Conservation (phyloP, 805 yeast genomes). For the Alloascoidea africana region DNA sequence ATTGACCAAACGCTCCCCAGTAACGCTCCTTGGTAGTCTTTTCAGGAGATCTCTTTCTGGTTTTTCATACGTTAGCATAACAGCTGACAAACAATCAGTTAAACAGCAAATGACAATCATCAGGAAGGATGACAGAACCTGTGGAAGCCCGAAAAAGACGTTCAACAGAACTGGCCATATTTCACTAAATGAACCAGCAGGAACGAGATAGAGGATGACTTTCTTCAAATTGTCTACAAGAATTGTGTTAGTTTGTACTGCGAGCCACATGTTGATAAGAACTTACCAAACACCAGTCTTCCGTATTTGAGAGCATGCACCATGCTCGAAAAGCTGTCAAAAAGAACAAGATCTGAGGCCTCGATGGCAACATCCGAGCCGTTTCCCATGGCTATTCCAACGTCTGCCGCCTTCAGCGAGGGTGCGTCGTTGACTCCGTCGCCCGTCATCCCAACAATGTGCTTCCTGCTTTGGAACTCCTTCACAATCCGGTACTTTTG, state of each 20-base stretch:
- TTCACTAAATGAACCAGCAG: slow-evolving; percentile 38
- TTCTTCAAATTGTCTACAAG: slow-evolving; percentile 32
- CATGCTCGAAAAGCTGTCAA: slow-evolving; percentile 69
- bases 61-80: slow-evolving; percentile 27
- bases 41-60: slow-evolving; percentile 26
- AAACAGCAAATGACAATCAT: slow-evolving; percentile 36
- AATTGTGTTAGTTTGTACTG: no score
- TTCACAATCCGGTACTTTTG: slow-evolving; percentile 74
- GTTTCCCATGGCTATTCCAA: slow-evolving; percentile 75
- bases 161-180: slow-evolving; percentile 34
- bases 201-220: slow-evolving; percentile 29
- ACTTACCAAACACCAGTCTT: slow-evolving; percentile 40
- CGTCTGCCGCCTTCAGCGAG: slow-evolving; percentile 59
- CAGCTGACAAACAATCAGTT: slow-evolving; percentile 31
- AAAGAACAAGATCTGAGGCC: slow-evolving; percentile 61
- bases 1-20: slow-evolving; percentile 26
- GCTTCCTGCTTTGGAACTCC: slow-evolving; percentile 47
- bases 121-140: slow-evolving; percentile 28
- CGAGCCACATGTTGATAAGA: no score
- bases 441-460: slow-evolving; percentile 70
- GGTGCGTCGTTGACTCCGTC: slow-evolving; percentile 81
- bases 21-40: slow-evolving; percentile 26
- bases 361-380: slow-evolving; percentile 82
- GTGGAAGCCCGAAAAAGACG: slow-evolving; percentile 34
- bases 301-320: slow-evolving; percentile 89